These are phyloP conservation scores for Pseudogymnoascus destructans DNA, from an alignment of 2,329 filamentous ascomycete species.

Conservation along the genomic window DNA sequence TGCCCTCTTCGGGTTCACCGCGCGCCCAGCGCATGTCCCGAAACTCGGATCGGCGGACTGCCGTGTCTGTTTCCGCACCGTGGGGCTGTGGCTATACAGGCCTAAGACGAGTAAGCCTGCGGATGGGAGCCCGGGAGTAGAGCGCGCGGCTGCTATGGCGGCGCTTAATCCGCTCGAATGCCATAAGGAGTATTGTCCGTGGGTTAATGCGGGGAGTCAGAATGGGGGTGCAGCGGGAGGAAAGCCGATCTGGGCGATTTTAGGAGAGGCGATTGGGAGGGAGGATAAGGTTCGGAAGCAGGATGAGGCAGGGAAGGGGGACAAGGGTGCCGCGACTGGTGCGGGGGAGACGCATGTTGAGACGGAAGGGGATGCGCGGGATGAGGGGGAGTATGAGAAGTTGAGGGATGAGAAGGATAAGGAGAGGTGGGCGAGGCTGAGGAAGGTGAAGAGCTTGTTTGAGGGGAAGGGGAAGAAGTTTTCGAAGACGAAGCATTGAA, in stretches of 20 bases:
- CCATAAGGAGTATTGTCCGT: conserved; percentile 75
- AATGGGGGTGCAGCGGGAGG: conserved; percentile 30
- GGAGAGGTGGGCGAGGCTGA: conserved; percentile 58
- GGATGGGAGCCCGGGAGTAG: conserved; percentile 36
- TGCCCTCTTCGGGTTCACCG: conserved; percentile 65
- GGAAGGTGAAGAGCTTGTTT: conserved; percentile 58
- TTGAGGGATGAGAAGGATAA: conserved; percentile 50
- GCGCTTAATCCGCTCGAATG: conserved; percentile 56
- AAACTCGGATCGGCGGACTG: conserved; percentile 43
- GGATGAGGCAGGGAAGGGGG: conserved; percentile 7
- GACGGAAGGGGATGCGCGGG: conserved; percentile 21
- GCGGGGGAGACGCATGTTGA: conserved; percentile 19
- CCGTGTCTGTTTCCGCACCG: conserved; percentile 70
- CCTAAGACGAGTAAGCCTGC: conserved; percentile 52
- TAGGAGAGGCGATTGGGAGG: conserved; percentile 32
- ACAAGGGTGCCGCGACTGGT: conserved; percentile 11
- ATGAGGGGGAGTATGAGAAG: conserved; percentile 26
- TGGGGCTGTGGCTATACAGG: conserved; percentile 91
- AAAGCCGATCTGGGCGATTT: conserved; percentile 33
- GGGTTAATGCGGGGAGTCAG: conserved; percentile 54
- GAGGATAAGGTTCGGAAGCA: neutral
- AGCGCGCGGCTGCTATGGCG: conserved; percentile 43
- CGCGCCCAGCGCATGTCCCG: conserved; percentile 24
- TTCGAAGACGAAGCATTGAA: neutral
- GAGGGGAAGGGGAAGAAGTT: conserved; percentile 48